Evolutionary conservation across 2,329 filamentous ascomycete genomes (phyloP).

Genomic region (Arthroderma sp.): DNA sequence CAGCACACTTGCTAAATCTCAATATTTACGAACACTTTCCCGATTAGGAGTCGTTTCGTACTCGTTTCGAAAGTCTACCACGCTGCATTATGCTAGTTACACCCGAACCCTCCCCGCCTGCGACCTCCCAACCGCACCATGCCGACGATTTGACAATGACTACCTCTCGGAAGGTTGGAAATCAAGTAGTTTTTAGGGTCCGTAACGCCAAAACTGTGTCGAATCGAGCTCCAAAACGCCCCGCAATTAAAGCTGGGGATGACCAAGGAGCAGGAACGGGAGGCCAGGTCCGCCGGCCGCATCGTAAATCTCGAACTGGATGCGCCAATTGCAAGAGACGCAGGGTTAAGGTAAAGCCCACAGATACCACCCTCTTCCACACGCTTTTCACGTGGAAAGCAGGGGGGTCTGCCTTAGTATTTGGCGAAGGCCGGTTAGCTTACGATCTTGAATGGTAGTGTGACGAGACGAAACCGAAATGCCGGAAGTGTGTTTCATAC

Average conservation of each 20-base stretch:
- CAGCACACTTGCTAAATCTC: no score
- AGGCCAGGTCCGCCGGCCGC: constrained; percentile 20
- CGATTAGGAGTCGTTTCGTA: no score
- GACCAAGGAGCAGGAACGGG: constrained; percentile 7
- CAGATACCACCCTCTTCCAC: neutral
- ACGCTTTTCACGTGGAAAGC: neutral
- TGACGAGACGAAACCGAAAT: constrained; percentile 23
- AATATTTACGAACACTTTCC: no score
- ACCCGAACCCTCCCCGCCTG: no score
- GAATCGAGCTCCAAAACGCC: neutral
- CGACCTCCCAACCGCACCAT: no score
- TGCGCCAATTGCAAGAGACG: constrained; percentile 24
- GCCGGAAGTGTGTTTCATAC: constrained; percentile 20
- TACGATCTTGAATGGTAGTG: constrained; percentile 15
- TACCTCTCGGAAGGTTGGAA: constrained; percentile 9
- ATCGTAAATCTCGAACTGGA: constrained; percentile 24
- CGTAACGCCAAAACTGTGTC: constrained; percentile 4
- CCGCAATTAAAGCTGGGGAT: neutral
- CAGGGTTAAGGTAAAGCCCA: constrained; percentile 20
- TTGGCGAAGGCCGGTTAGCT: neutral
- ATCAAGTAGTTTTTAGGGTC: constrained; percentile 12
- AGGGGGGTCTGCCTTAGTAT: neutral
- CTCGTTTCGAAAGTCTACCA: no score
- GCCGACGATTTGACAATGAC: neutral
- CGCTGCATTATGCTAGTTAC: no score